Evolutionary conservation across 176 grass and related monocot species (phyloP), one percentile per base, ranked within the genome.

Genomic region (Urochloa ruziziensis): DNA sequence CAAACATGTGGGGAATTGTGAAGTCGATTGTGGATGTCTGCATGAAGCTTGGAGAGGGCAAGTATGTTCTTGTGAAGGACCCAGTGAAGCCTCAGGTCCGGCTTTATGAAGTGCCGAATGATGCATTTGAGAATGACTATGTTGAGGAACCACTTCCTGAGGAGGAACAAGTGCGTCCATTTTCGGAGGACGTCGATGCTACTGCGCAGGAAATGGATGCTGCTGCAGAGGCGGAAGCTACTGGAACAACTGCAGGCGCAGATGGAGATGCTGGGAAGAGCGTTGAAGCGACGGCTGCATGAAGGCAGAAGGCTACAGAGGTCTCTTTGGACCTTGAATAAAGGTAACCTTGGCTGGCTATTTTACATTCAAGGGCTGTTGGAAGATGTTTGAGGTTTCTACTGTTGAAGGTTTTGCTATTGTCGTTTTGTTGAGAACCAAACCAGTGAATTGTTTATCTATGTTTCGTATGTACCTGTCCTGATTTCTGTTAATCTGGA

Each of bases 111-210:
- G 94, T 96, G 40, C 91, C 94, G 13, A 79, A 85, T 0, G 94
- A 96, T n/a, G 94, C 94, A 4, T 96, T 96, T 82, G 94, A 96
- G 86, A 96, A 96, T 23, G 94, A 96, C 46, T 96, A 96, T 64
- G 94, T 96, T 79, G 94, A 96, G 66, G 94, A 96, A 73, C 94
- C 94, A 32, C 88, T 96, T 58, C 94, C 94, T 1, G 94, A 96
- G 86, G 94, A 96, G 39, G 94, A 96, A 83, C 94, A 96, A 69
- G 88, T 96, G 5, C 94, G 85, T 28, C 86, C 91, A 0, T 58
- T 79, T 23, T 48, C 87, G 7, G 94, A 69, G 48, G 66, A 93
- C 56, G 93, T 90, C 0, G 91, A 88, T 82, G 88, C 84, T 43
- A 76, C 88, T 19, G 83, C 66, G 0, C 58, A 88, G 42, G 85